Evolutionary conservation across 2,329 filamentous ascomycete genomes (phyloP).

Genomic region (Fusarium musae): DNA sequence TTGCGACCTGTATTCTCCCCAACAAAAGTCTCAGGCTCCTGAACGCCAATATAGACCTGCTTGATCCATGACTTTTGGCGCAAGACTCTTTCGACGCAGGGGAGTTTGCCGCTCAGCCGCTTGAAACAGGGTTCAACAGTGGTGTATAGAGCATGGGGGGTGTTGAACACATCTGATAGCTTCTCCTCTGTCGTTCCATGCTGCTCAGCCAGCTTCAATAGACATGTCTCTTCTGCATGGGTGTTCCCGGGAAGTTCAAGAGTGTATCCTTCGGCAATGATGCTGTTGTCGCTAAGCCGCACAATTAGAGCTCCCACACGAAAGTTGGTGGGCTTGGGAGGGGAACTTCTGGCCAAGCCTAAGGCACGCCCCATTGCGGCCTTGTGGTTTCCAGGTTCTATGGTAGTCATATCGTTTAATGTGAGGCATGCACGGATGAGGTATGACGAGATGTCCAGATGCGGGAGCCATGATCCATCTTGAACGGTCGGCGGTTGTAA

Average conservation of each 20-base stretch:
- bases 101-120: conserved; percentile 77
- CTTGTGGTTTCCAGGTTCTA: conserved; percentile 55
- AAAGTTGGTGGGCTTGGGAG: conserved; percentile 90
- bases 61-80: conserved; percentile 69
- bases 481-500: conserved; percentile 26
- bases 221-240: conserved; percentile 93
- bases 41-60: conserved; percentile 86
- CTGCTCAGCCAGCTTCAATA: conserved; percentile 74
- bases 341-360: conserved; percentile 79
- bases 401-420: conserved; percentile 35
- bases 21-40: conserved; percentile 92
- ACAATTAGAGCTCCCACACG: conserved; percentile 93
- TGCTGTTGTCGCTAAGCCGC: conserved; percentile 62
- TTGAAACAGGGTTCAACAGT: conserved; percentile 89
- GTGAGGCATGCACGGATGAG: not conserved
- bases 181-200: conserved; percentile 63
- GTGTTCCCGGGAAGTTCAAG: conserved; percentile 93
- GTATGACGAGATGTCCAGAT: not conserved
- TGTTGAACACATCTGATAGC: conserved; percentile 56
- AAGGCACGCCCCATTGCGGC: conserved; percentile 76
- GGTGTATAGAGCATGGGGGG: conserved; percentile 75
- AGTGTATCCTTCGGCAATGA: conserved; percentile 88
- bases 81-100: conserved; percentile 84
- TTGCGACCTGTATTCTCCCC: conserved; percentile 79
- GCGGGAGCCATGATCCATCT: conserved; percentile 1